phyloP scores from a whole-genome alignment of 306 rosid genomes.

The Prosopis cineraria region DNA sequence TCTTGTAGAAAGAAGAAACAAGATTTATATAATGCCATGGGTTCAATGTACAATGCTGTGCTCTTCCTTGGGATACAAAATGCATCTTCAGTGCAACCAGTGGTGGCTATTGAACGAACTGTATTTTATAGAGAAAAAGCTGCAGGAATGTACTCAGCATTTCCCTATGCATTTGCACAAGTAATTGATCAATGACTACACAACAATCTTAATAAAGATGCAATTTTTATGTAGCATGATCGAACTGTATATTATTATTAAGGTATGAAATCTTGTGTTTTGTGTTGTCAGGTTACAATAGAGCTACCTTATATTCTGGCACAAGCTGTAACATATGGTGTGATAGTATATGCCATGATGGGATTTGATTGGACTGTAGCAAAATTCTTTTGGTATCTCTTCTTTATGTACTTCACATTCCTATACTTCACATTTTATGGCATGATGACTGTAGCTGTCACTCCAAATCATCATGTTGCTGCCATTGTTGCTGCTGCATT shows the following conservation, averaged over 20 bases:
- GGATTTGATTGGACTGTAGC: slow-evolving; percentile 58
- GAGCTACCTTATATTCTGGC: slow-evolving; percentile 67
- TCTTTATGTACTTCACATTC: slow-evolving; percentile 68
- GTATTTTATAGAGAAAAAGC: slow-evolving; percentile 78
- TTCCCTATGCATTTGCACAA: slow-evolving; percentile 68
- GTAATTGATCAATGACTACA: slow-evolving; percentile 28
- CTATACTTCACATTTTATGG: slow-evolving; percentile 71
- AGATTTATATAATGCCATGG: slow-evolving; percentile 65
- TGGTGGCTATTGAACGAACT: slow-evolving; percentile 68
- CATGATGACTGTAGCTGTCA: slow-evolving; percentile 71
- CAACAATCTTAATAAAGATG: background rate
- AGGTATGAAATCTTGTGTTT: background rate
- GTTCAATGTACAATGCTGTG: slow-evolving; percentile 63
- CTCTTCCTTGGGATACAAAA: slow-evolving; percentile 70
- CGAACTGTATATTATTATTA: background rate
- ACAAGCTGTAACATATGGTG: slow-evolving; percentile 54
- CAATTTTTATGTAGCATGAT: background rate
- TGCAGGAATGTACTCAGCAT: slow-evolving; percentile 75
- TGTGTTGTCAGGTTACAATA: slow-evolving; percentile 53
- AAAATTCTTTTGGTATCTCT: slow-evolving; percentile 68
- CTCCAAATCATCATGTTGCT: slow-evolving; percentile 70
- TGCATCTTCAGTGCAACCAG: slow-evolving; percentile 67
- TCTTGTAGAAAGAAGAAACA: slow-evolving; percentile 48
- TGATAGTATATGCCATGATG: slow-evolving; percentile 63
- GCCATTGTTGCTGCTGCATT: slow-evolving; percentile 54